These are phyloP conservation scores for Rhynchosporium agropyri DNA, from an alignment of 2,329 filamentous ascomycete species.

Conservation along the genomic window DNA sequence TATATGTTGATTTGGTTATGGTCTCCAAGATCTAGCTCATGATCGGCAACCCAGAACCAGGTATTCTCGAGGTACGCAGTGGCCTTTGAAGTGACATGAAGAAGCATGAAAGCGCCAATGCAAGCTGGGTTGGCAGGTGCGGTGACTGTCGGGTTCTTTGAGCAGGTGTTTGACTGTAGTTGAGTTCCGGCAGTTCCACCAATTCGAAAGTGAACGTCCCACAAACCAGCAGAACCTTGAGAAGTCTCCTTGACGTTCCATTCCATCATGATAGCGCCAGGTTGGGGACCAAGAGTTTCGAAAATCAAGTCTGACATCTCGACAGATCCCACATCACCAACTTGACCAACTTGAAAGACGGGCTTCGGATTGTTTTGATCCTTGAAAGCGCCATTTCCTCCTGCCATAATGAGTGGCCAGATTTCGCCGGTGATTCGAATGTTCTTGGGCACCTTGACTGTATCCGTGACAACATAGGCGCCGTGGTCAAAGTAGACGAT, in stretches of 20 bases:
- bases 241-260: constrained; percentile 78
- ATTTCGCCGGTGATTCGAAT: constrained; percentile 89
- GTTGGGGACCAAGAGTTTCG: constrained; percentile 75
- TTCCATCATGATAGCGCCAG: constrained; percentile 87
- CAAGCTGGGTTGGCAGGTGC: constrained; percentile 68
- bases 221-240: constrained; percentile 76
- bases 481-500: constrained; percentile 78
- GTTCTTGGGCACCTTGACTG: constrained; percentile 73
- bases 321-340: constrained; percentile 75
- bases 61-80: constrained; percentile 84
- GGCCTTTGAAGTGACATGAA: constrained; percentile 64
- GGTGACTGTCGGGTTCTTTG: constrained; percentile 69
- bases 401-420: constrained; percentile 87
- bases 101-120: constrained; percentile 71
- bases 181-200: constrained; percentile 84
- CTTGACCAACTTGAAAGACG: constrained; percentile 82
- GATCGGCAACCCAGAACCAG: constrained; percentile 90
- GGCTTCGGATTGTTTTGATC: constrained; percentile 76
- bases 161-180: constrained; percentile 74
- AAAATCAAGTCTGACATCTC: constrained; percentile 90
- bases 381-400: constrained; percentile 69
- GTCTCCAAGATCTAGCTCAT: constrained; percentile 77
- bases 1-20: constrained; percentile 83
- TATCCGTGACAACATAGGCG: constrained; percentile 64
- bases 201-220: constrained; percentile 95